These are phyloP conservation scores for Daldinia concentrica DNA, from an alignment of 495 filamentous ascomycete genomes.

Conservation along the genomic window DNA sequence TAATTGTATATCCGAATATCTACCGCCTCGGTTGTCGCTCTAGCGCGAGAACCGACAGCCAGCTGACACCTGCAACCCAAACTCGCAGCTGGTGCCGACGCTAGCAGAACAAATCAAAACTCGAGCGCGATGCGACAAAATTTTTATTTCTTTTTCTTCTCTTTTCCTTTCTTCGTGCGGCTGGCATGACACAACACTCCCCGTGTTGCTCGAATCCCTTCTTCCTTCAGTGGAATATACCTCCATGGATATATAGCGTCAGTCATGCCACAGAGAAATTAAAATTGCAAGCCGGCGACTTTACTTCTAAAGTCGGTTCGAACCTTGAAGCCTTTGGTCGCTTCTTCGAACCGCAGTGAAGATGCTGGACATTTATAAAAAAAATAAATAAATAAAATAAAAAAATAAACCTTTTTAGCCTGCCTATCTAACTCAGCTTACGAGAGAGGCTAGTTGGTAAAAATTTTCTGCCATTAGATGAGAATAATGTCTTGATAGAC, in stretches of 20 bases:
- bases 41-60: slow-evolving; percentile 5
- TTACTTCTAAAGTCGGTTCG: slow-evolving; percentile 53
- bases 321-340: slow-evolving; percentile 47
- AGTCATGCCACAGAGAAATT: slow-evolving; percentile 58
- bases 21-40: neutral
- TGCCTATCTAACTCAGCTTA: neutral
- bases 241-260: slow-evolving; percentile 55
- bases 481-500: neutral
- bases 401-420: neutral
- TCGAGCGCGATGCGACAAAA: slow-evolving; percentile 32
- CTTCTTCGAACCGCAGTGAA: slow-evolving; percentile 55
- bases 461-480: neutral
- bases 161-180: slow-evolving; percentile 48
- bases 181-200: slow-evolving; percentile 56
- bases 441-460: slow-evolving; percentile 1
- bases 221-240: slow-evolving; percentile 45
- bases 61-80: slow-evolving; percentile 1
- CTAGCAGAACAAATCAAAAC: slow-evolving; percentile 39
- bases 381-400: neutral
- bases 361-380: slow-evolving; percentile 55
- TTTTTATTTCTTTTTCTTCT: slow-evolving; percentile 39
- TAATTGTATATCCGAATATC: slow-evolving; percentile 17
- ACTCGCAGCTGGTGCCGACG: slow-evolving; percentile 27
- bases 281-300: slow-evolving; percentile 57
- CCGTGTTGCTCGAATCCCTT: slow-evolving; percentile 59